Evolutionary conservation across 495 filamentous ascomycete species (phyloP), one percentile per base, ranked within the genome.

Genomic region (Tuber aestivum): DNA sequence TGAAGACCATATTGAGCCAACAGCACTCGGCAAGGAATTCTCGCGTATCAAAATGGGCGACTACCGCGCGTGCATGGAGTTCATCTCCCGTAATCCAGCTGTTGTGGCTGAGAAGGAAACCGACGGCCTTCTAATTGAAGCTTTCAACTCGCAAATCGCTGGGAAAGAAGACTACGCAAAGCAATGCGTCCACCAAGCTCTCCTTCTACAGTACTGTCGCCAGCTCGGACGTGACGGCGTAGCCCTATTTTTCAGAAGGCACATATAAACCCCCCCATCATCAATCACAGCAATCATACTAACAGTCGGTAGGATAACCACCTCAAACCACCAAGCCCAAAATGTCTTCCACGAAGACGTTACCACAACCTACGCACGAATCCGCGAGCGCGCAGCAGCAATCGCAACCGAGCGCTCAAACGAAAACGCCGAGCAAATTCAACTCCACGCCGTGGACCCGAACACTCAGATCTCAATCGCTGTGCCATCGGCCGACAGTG

Each of bases 371-470:
- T 97, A 95, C 84, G 86, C 86, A 75, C 89, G 90, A 38, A 97
- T 99, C 85, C 90, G 89, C 78, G 89, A 86, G 50, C 90, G 95
- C 38, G 89, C 92, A 0, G 88, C 89, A n/a, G 92, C 96, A 84
- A 91, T 97, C 74, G 89, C 89, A 2, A 89, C 90, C 69, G 88
- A 90, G 27, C 89, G 89, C 72, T 89, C 87, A 45, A 89, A 90
- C 21, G 85, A 82, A 41, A 80, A 78, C 5, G 88, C 85, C 44
- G 95, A 98, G 86, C 95, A 97, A 83, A 98, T 99, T 80, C 95
- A 99, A 85, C 87, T 99, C 37, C 95, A 99, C 83, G 94, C 95
- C 23, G 94, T 98, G 37, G 94, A 98, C 80, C 94, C 95, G 20
- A 92, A 92, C 75, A 97, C 95, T 3, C 90, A 91, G 71, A 98